Percentiles rank a stretch among this genome's conserved stretches.
phyloP scores from a whole-genome alignment of 495 filamentous ascomycete genomes.

The Pseudotulostoma volvatum region DNA sequence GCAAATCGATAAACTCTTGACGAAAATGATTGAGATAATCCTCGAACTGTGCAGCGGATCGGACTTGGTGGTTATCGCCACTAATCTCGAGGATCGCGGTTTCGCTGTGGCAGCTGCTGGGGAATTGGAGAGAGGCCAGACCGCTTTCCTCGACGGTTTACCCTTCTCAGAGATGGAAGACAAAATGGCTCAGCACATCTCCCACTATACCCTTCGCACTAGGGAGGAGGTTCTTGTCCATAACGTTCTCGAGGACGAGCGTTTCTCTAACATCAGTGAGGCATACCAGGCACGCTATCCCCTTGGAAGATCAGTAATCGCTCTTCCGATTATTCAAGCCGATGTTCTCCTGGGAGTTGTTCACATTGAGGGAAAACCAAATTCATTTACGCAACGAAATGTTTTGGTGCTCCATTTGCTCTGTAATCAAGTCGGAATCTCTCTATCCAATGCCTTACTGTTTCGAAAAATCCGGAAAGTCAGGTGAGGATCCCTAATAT shows the following conservation, averaged over 20 bases:
- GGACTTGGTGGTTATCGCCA: constrained; percentile 61
- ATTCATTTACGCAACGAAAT: constrained; percentile 77
- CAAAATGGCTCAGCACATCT: constrained; percentile 60
- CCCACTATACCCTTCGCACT: constrained; percentile 70
- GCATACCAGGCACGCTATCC: constrained; percentile 52
- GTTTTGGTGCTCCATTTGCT: constrained; percentile 71
- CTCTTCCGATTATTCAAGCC: constrained; percentile 69
- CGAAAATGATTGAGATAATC: constrained; percentile 84
- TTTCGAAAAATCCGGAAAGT: constrained; percentile 71
- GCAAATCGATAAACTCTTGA: constrained; percentile 64
- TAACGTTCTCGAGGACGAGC: constrained; percentile 68
- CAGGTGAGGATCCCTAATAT: constrained; percentile 9
- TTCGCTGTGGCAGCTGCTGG: constrained; percentile 70
- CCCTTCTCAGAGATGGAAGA: constrained; percentile 46
- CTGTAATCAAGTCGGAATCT: constrained; percentile 80
- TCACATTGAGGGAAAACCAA: constrained; percentile 71
- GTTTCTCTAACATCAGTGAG: constrained; percentile 68
- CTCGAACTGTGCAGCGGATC: constrained; percentile 72
- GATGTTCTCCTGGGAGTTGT: constrained; percentile 65
- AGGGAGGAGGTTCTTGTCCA: constrained; percentile 70
- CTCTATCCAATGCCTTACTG: constrained; percentile 69
- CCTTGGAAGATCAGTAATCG: constrained; percentile 61
- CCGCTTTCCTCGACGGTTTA: constrained; percentile 39
- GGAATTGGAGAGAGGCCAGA: constrained; percentile 44
- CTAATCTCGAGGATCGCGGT: constrained; percentile 49